phyloP scores from a whole-genome alignment of 805 yeast genomes.

The Candida wancherniae region DNA sequence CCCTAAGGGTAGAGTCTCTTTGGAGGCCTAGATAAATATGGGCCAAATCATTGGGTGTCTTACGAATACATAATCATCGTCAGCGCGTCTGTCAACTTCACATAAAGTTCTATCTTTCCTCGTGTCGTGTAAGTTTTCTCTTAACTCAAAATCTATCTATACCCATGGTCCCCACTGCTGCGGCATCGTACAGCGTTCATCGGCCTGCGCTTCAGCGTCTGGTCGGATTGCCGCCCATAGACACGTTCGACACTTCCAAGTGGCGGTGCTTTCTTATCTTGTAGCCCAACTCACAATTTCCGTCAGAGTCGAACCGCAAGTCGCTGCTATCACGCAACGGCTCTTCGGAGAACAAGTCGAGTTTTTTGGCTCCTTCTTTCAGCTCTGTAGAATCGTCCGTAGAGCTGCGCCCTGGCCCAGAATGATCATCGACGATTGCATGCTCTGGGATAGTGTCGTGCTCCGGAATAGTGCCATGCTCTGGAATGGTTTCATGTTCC shows the following conservation, averaged over 20 bases:
- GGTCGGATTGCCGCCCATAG: constrained; percentile 24
- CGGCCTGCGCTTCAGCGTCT: no score
- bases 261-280: constrained; percentile 41
- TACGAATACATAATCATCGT: constrained; percentile 20
- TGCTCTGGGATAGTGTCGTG: no score
- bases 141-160: no score
- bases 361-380: background rate
- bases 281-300: constrained; percentile 39
- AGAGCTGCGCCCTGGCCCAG: no score
- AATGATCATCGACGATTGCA: no score
- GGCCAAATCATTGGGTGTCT: constrained; percentile 16
- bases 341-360: constrained; percentile 9
- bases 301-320: constrained; percentile 21
- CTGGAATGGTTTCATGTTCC: no score
- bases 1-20: constrained; percentile 97
- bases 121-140: no score
- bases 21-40: constrained; percentile 74
- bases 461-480: no score
- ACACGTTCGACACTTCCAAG: constrained; percentile 31
- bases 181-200: no score
- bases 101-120: no score
- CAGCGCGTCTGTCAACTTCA: constrained; percentile 1
- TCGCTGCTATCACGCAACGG: constrained; percentile 13
- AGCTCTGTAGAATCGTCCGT: background rate
- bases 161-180: no score